Evolutionary conservation across 441 rosid genomes (phyloP).

Genomic region (Adansonia madagascariensis): DNA sequence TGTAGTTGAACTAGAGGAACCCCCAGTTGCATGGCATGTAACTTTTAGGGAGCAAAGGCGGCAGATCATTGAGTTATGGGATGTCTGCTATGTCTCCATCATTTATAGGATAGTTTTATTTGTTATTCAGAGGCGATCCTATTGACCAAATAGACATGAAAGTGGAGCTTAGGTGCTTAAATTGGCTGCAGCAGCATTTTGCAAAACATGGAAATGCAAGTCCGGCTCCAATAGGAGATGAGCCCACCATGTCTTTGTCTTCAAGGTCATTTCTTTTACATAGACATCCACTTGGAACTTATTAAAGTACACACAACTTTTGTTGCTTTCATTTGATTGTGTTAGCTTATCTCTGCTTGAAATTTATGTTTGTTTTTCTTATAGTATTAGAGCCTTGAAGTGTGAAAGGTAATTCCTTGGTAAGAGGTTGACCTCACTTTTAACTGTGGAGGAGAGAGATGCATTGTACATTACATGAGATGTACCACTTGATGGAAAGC

Average conservation of each 20-base stretch:
- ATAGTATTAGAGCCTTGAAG: constrained; percentile 82
- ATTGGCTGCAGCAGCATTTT: constrained; percentile 93
- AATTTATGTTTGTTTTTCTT: constrained; percentile 6
- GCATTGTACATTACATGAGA: constrained; percentile 83
- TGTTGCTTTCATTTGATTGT: not conserved
- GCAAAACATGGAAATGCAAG: constrained; percentile 88
- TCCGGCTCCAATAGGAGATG: constrained; percentile 76
- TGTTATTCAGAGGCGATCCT: constrained; percentile 89
- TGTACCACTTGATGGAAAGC: constrained; percentile 92
- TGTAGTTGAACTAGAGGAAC: constrained; percentile 46
- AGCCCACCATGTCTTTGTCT: constrained; percentile 70
- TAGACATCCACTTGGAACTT: not conserved
- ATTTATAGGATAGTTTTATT: constrained; percentile 94
- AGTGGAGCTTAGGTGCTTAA: constrained; percentile 94
- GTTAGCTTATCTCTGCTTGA: not conserved
- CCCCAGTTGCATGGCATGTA: constrained; percentile 81
- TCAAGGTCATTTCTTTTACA: constrained; percentile 55
- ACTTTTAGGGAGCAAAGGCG: constrained; percentile 86
- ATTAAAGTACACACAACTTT: not conserved
- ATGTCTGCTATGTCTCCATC: constrained; percentile 81
- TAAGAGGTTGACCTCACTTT: constrained; percentile 69
- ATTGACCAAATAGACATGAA: constrained; percentile 99
- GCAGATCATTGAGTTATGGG: constrained; percentile 94
- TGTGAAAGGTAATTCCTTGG: constrained; percentile 94
- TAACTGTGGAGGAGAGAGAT: constrained; percentile 80